Evolutionary conservation across 768 basidiomycete genomes (phyloP), one percentile per base, ranked within the genome.

Genomic region (Leccinum variicolor): DNA sequence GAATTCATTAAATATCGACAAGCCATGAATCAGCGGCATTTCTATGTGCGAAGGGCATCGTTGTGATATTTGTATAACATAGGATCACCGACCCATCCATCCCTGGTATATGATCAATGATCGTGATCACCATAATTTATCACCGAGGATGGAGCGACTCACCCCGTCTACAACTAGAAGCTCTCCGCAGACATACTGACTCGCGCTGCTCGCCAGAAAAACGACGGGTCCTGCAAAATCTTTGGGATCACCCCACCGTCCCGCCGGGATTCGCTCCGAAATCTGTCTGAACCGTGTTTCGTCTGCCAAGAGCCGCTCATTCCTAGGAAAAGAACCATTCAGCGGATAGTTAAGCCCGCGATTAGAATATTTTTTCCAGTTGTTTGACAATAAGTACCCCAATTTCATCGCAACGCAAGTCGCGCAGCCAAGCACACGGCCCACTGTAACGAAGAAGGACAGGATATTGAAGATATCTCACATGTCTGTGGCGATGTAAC

Each of bases 401-500:
- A 57, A 56, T 56, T 56, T 29, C 43, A 15, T 47, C 31, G 57
- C 23, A 43, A 31, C 51, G 43, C 23, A 19, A 26, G 45, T 61
- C 64, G 62, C 52, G 51, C 45, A 52, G 43, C 11, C 28, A 56
- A 41, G 25, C 41, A 28, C 57, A 46, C 31, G 52, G 49, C 25
- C 36, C 50, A 53, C 21, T 46, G 50, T 36, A 45, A 33, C 55
- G 53, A 46, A 41, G 4, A 33, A 57, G 55, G 56, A 63, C 57
- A 47, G 14, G n/a, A 19, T 11, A 60, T 41, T 53, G 56, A 56
- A 56, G 58, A 74, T 69, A 56, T 51, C 59, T 75, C 74, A 91
- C 89, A 94, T 94, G 64, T 96, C 94, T 34, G 93, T 96, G 26
- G 82, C 81, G 65, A 95, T 87, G 73, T 94, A 94, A 31, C 92